A percentile compares a stretch with the other conserved stretches of the same genome.
These are phyloP conservation scores for Multifurca ochricompacta DNA, from an alignment of 768 basidiomycete genomes.

Conservation along the genomic window DNA sequence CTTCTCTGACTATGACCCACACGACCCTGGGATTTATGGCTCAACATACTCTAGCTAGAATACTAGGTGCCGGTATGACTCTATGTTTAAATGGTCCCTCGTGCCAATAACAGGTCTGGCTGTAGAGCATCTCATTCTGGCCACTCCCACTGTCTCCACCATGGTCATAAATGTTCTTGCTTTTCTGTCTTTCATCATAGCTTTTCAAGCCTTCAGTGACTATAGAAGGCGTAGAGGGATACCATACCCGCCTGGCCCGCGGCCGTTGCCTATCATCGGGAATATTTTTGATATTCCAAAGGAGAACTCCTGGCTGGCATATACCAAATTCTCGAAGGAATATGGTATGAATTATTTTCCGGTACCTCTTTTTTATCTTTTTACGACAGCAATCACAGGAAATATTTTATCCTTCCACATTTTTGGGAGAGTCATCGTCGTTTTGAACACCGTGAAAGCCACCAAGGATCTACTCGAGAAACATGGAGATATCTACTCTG, in stretches of 20 bases:
- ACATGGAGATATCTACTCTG: conserved; percentile 32
- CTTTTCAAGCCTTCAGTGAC: not conserved
- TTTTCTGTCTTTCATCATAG: not conserved
- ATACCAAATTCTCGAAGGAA: not conserved
- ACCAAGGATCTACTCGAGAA: conserved; percentile 46
- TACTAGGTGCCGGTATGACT: no score
- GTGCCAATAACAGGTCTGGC: not conserved
- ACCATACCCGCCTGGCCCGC: not conserved
- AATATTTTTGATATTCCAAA: conserved; percentile 1
- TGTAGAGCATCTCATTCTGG: not conserved
- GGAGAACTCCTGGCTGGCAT: not conserved
- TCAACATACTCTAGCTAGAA: no score
- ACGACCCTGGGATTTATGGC: no score
- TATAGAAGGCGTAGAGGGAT: not conserved
- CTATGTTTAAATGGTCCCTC: no score
- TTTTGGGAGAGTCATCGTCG: conserved; percentile 39
- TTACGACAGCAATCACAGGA: not conserved
- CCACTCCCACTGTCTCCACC: no score
- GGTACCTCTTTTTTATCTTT: not conserved
- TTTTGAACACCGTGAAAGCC: conserved; percentile 39
- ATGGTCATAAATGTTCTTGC: not conserved
- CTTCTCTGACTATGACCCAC: no score
- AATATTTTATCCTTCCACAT: conserved; percentile 23
- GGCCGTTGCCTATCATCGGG: not conserved
- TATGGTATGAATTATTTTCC: not conserved